Base-by-base conservation (phyloP, 306 rosid genomes). In the Lathyrus tuberosus region DNA sequence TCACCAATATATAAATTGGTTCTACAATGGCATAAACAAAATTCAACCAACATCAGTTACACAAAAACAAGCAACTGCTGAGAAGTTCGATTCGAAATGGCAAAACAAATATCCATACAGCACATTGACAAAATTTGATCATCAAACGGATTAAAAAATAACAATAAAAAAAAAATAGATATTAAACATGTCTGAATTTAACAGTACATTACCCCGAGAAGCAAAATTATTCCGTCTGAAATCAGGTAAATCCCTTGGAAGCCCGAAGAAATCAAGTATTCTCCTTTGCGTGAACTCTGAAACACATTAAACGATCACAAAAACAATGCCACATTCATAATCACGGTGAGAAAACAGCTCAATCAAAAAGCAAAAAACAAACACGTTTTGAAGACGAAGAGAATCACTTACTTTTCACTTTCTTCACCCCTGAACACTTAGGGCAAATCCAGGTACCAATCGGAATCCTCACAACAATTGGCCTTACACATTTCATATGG, bases 361-460 rank as follows among this genome's bases (percentile, higher is more conserved):
- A 67, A 13, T 4, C 15, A 66, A 53, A 26, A 26, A 26, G 30
- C 30, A 0, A 26, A 26, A 26, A 26, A 46, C 35, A 30, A 59
- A 12, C 26, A 38, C 1, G 47, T 60, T 9, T 12, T 0, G 8
- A 22, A 44, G 56, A 14, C 4, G 13, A 63, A 28, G 26, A 24
- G 8, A 77, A 65, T 78, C 73, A 69, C 90, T 76, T 82, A 91
- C 97, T 69, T 74, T 82, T 82, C 42, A 70, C 73, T 81, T 83
- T 76, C 82, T 73, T 81, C 44, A 53, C 72, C 10, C 85, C 90
- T 4, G 77, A 77, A 72, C 97, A 91, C 13, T 72, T 80, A 44
- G 90, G 95, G 80, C 97, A 91, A 30, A 86, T 79, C 97, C 97
- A 91, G 28, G 92, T 76, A 78, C 97, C 95, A 78, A 85, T 83